phyloP scores from a whole-genome alignment of 225 moss, liverwort and hornwort species.

The Marchantia polymorpha region DNA sequence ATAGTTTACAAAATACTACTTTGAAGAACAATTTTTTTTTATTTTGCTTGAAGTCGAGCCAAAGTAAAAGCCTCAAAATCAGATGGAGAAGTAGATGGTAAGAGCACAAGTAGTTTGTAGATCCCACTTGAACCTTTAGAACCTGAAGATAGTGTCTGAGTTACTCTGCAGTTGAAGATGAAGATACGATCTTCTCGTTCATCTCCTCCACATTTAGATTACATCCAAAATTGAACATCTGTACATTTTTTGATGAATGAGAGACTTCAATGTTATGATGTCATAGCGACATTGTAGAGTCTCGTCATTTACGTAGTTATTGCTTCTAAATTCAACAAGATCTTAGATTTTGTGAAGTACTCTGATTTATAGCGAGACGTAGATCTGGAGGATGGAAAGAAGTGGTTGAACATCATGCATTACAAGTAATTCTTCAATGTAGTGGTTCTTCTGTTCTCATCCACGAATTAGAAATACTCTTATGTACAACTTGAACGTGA shows the following conservation, averaged over 20 bases:
- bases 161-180: background rate
- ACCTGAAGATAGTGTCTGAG: slow-evolving; percentile 22
- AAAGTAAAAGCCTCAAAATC: slow-evolving; percentile 19
- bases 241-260: background rate
- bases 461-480: background rate
- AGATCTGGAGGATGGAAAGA: background rate
- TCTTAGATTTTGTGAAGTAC: background rate
- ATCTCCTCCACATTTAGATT: no score
- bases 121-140: slow-evolving; percentile 19
- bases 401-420: background rate
- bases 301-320: background rate
- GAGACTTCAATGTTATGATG: background rate
- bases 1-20: no score
- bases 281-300: background rate
- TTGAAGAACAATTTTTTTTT: no score
- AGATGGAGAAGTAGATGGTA: slow-evolving; percentile 13
- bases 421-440: background rate
- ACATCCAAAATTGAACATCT: background rate
- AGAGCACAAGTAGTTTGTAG: background rate
- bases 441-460: background rate
- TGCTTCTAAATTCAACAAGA: background rate
- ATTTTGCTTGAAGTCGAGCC: no score
- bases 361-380: background rate
- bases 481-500: background rate
- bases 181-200: background rate